Evolutionary conservation across 176 grass and related monocot species (phyloP), one percentile per base, ranked within the genome.

Genomic region (Alloteropsis semialata): DNA sequence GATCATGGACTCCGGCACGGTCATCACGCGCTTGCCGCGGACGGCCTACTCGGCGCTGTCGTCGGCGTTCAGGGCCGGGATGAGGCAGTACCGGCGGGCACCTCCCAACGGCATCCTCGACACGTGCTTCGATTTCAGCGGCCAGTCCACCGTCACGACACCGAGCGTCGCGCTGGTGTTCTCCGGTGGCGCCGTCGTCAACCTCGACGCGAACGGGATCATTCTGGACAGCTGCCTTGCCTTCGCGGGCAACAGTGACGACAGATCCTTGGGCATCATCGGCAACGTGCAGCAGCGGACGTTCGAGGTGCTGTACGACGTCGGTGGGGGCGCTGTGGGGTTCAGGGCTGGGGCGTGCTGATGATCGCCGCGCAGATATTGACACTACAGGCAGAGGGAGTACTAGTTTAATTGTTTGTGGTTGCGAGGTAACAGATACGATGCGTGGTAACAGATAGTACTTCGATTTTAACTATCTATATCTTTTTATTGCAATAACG

Each of bases 201-300:
- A 84, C 55, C 82, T 97, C 11, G 91, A 92, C 22, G 19, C 10
- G 3, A 67, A 28, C 44, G 95, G 95, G 51, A 89, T 91, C 33
- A 77, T 98, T 1, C 37, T 85, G 15, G 78, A 77, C 44, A 88
- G 41, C 81, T 98, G 95, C 86, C 92, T 98, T 33, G 92, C 95
- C 14, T 98, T 98, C 69, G 76, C 88, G 2, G 84, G 33, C 41
- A 93, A 88, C 4, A 36, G 15, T 19, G 78, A 84, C 38, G 82
- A 85, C 59, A 39, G 43, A 15, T 85, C 81, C 56, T 6, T 53
- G 3, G 81, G 86, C 59, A 84, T 98, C 73, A 70, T 95, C 18
- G 95, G 92, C 25, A 98, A 98, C 68, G 90, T 98, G 71, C 95
- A 98, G 80, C 95, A 98, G 86, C 82, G 88, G 81, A 93, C 84